These are phyloP conservation scores for Cercospora citrullina DNA, from an alignment of 2,329 filamentous ascomycete species.

Conservation along the genomic window DNA sequence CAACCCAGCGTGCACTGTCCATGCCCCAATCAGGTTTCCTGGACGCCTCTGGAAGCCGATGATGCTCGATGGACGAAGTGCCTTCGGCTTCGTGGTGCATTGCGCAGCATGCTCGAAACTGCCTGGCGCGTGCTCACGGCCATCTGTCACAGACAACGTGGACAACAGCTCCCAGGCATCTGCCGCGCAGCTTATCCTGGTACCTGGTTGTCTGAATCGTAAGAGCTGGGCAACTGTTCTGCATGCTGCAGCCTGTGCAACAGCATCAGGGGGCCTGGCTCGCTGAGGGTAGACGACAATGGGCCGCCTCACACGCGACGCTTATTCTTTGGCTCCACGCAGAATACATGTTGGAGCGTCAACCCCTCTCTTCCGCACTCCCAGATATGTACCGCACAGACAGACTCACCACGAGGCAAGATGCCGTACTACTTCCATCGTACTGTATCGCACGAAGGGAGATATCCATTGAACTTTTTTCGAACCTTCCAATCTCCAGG, in stretches of 20 bases:
- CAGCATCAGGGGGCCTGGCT: neutral
- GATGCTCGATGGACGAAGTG: neutral
- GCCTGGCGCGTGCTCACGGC: neutral
- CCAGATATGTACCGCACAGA: neutral
- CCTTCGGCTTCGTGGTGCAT: neutral
- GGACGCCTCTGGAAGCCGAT: neutral
- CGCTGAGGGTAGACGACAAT: neutral
- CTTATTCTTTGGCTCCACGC: neutral
- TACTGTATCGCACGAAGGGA: neutral
- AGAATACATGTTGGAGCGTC: neutral
- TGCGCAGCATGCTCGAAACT: neutral
- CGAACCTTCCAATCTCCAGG: neutral
- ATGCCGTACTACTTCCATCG: neutral
- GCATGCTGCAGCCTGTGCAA: neutral
- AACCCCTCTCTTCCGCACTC: neutral
- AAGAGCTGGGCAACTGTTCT: neutral
- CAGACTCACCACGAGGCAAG: neutral
- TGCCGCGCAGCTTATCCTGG: neutral
- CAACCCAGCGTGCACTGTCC: slow-evolving; percentile 3
- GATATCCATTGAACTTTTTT: neutral
- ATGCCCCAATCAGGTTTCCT: neutral
- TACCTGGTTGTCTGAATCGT: neutral
- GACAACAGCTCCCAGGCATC: neutral
- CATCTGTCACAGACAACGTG: neutral
- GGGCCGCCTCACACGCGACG: neutral